Evolutionary conservation across 192 early-diverging fungal species (phyloP).

Genomic region (Coemansia sp.): DNA sequence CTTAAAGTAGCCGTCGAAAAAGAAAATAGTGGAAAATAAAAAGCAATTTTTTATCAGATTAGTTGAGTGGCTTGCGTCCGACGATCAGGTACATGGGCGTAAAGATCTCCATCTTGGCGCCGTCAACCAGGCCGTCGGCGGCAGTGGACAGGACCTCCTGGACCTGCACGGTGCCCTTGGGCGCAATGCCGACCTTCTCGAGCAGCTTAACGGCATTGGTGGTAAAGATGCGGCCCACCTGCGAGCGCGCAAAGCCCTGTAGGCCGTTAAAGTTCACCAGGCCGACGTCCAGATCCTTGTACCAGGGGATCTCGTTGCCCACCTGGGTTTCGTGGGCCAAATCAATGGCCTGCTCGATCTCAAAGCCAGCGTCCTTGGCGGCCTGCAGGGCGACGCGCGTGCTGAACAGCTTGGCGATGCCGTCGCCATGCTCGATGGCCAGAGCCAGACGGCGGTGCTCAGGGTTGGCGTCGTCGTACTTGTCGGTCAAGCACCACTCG

Average conservation of each 20-base stretch:
- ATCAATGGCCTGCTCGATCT: slow-evolving; percentile 65
- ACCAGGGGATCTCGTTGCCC: slow-evolving; percentile 77
- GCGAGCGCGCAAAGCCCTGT: slow-evolving; percentile 53
- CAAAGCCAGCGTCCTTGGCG: slow-evolving; percentile 82
- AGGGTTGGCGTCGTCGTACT: slow-evolving; percentile 72
- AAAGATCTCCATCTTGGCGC: slow-evolving; percentile 76
- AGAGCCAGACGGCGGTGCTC: slow-evolving; percentile 71
- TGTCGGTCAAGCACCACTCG: slow-evolving; percentile 93
- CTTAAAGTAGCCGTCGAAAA: neutral
- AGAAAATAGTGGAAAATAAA: slow-evolving; percentile 3
- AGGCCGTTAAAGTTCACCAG: slow-evolving; percentile 39
- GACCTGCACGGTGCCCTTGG: slow-evolving; percentile 80
- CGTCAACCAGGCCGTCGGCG: slow-evolving; percentile 75
- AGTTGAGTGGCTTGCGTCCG: slow-evolving; percentile 63
- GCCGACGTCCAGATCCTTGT: slow-evolving; percentile 64
- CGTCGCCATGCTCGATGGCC: slow-evolving; percentile 88
- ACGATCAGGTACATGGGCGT: slow-evolving; percentile 94
- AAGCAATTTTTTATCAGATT: slow-evolving; percentile 1
- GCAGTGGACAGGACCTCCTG: slow-evolving; percentile 76
- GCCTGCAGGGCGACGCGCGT: slow-evolving; percentile 71
- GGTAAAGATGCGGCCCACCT: slow-evolving; percentile 67
- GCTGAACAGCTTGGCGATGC: slow-evolving; percentile 81
- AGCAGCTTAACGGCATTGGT: slow-evolving; percentile 70
- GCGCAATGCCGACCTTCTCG: slow-evolving; percentile 79
- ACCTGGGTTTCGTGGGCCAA: slow-evolving; percentile 55